Evolutionary conservation across 345 rosid species (phyloP), one percentile per base, ranked within the genome.

Genomic region (Gossypium stocksii): DNA sequence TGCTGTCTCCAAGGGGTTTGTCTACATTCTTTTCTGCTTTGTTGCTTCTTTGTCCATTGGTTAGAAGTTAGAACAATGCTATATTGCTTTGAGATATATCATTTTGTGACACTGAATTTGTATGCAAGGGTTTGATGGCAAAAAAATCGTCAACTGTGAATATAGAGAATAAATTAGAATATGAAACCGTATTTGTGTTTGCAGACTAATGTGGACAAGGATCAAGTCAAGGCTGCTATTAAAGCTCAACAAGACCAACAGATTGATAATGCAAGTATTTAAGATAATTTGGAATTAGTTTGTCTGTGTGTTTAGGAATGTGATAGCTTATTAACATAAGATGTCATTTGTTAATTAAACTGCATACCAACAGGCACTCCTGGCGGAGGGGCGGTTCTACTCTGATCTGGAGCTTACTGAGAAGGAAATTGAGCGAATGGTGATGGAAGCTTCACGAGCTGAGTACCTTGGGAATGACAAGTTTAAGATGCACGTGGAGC

Each of bases 221-320:
- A 93, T 81, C 93, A 90, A 83, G 89, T 96, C 72, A 93, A 96
- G 90, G 99, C 98, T 79, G 99, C 99, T 71, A 96, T 96, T 66
- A 96, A 89, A 81, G 98, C 97, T 71, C 98, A 96, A 84, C 99
- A 96, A 82, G 98, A 96, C 71, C 97, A 89, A 73, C 99, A 96
- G 82, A 87, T 96, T 78, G 97, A 96, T 76, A 89, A 93, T 84
- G 99, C 76, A 87, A 85, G 87, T 83, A 74, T 27, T 69, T 57
- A 20, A 29, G 7, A 59, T 45, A 49, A 7, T 49, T 13, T 51
- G 20, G 4, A 23, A 48, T 64, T 64, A 16, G 20, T 25, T 57
- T 13, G 20, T 23, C 11, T 57, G 1, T 11, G 10, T 58, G 4
- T 38, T 52, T 22, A 22, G 48, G 43, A n/a, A 29, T 29, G 34